Base-by-base conservation (phyloP, 139 green algal genomes). In the Chlorella sp. region DNA sequence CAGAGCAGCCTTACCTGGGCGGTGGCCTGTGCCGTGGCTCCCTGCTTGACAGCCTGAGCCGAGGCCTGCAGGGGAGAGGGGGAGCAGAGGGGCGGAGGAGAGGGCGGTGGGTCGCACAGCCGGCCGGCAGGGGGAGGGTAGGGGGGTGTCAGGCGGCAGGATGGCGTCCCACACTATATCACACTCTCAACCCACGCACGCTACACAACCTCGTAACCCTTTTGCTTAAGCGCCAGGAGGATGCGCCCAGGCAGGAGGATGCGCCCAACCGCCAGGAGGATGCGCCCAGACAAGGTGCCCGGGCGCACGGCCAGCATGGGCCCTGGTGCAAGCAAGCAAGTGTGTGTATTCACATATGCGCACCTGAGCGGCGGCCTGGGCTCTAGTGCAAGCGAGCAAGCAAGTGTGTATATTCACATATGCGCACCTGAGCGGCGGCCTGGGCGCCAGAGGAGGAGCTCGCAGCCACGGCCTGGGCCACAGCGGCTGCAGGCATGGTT, bases 341-440 rank as follows among this genome's bases (percentile, higher is more conserved):
- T n/a, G n/a, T n/a, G n/a, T n/a, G n/a, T n/a, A n/a, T n/a, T n/a
- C n/a, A n/a, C n/a, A n/a, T n/a, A 57, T 57, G 30, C 71, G 7
- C 40, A 83, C 78, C 78, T 83, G 78, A 7, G 78, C 78, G 26
- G 40, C n/a, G n/a, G n/a, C n/a, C n/a, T n/a, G n/a, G n/a, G n/a
- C n/a, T n/a, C n/a, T n/a, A n/a, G n/a, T n/a, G n/a, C n/a, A n/a
- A n/a, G n/a, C n/a, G n/a, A n/a, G n/a, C n/a, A n/a, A n/a, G n/a
- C n/a, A n/a, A n/a, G n/a, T n/a, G n/a, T n/a, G n/a, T n/a, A n/a
- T n/a, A n/a, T n/a, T n/a, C n/a, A n/a, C n/a, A n/a, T n/a, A 57
- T 57, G 30, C 71, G 7, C 40, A 83, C 78, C 78, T 83, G 78
- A 7, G 78, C 78, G 26, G 40, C 78, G 0, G 71, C 71, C 12